Conservation (phyloP, 1,139 yeast species). For the Magnusiomyces suaveolens region DNA sequence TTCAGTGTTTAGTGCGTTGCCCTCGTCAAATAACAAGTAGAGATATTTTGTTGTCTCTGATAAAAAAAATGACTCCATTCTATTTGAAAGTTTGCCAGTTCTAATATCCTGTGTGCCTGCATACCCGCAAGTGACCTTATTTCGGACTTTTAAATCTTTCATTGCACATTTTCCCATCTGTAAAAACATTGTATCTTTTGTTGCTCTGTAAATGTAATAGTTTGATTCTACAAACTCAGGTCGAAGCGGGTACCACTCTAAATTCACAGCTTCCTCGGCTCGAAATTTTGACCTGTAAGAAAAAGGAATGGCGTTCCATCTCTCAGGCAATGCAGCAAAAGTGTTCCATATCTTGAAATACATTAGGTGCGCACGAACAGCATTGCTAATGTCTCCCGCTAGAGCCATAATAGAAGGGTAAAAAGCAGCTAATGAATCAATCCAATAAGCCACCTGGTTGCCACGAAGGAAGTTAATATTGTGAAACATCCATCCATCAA, state of each 20-base stretch:
- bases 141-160: conserved; percentile 43
- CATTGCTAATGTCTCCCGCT: conserved; percentile 64
- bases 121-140: conserved; percentile 64
- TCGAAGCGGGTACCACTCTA: conserved; percentile 88
- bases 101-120: conserved; percentile 66
- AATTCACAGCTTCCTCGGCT: conserved; percentile 23
- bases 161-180: conserved; percentile 63
- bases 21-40: conserved; percentile 66
- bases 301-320: conserved; percentile 49
- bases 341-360: conserved; percentile 71
- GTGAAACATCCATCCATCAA: conserved; percentile 48
- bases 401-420: conserved; percentile 79
- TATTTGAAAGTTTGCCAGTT: conserved; percentile 53
- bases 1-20: conserved; percentile 45
- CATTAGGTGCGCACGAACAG: conserved; percentile 52
- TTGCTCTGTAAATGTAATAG: conserved; percentile 72
- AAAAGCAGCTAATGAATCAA: conserved; percentile 79
- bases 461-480: conserved; percentile 54
- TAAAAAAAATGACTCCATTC: conserved; percentile 87
- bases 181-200: conserved; percentile 74
- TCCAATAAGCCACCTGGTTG: conserved; percentile 49
- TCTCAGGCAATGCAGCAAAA: conserved; percentile 75
- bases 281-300: conserved; percentile 3
- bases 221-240: conserved; percentile 91
- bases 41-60: conserved; percentile 80